phyloP scores from a whole-genome alignment of 2,329 filamentous ascomycete species.

The Rutstroemia sp. region DNA sequence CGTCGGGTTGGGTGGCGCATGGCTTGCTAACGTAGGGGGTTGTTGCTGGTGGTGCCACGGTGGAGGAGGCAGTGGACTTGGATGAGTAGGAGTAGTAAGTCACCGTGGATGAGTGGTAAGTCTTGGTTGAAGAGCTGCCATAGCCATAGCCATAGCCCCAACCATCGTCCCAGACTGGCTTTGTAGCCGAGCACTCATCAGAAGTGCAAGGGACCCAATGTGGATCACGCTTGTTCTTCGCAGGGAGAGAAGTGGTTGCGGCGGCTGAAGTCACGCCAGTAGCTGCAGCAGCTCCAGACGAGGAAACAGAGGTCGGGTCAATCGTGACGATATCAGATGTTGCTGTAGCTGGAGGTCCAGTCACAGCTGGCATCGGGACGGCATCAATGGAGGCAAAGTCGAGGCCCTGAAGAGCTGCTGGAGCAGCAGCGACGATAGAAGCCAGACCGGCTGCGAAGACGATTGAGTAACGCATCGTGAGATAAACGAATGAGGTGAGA shows the following conservation, averaged over 20 bases:
- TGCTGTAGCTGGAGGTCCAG: neutral
- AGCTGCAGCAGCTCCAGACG: neutral
- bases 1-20: constrained; percentile 12
- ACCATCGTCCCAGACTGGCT: too few relatives aligned
- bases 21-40: neutral
- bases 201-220: neutral
- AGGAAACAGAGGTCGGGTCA: neutral
- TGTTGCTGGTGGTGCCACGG: neutral
- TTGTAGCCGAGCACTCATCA: neutral
- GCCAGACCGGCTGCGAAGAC: constrained; percentile 11
- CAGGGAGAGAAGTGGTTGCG: neutral
- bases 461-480: constrained; percentile 9
- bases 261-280: neutral
- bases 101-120: neutral
- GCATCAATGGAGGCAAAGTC: constrained; percentile 10
- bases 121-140: neutral
- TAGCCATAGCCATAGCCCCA: neutral
- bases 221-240: neutral
- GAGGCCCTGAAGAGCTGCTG: constrained; percentile 9
- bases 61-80: neutral
- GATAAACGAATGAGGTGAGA: neutral
- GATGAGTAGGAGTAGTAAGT: neutral
- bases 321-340: neutral
- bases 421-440: constrained; percentile 12
- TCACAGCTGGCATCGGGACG: neutral